Evolutionary conservation across 805 yeast species (phyloP).

Genomic region (Saturnispora dispora): DNA sequence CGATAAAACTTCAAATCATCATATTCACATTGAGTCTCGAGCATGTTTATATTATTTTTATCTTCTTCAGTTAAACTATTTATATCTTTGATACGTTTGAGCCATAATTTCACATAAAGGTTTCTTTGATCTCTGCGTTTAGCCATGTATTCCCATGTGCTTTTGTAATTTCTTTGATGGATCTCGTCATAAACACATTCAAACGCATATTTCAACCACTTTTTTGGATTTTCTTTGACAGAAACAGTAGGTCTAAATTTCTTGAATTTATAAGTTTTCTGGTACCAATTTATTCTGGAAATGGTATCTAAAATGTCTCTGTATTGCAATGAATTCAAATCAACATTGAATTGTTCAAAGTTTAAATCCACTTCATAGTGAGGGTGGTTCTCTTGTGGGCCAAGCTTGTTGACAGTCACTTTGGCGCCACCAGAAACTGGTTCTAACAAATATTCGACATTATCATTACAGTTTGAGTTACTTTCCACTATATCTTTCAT

Average conservation of each 20-base stretch:
- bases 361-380: constrained; percentile 66
- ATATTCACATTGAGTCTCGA: constrained; percentile 54
- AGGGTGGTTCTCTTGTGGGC: constrained; percentile 58
- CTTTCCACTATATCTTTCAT: constrained; percentile 38
- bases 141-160: constrained; percentile 84
- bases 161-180: constrained; percentile 66
- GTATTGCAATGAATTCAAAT: constrained; percentile 78
- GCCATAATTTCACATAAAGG: constrained; percentile 61
- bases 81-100: constrained; percentile 36
- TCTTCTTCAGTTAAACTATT: constrained; percentile 25
- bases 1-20: constrained; percentile 85
- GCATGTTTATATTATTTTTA: constrained; percentile 32
- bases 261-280: constrained; percentile 67
- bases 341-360: constrained; percentile 85
- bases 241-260: constrained; percentile 54
- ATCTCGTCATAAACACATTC: constrained; percentile 68
- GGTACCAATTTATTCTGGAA: constrained; percentile 70
- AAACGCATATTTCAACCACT: constrained; percentile 80
- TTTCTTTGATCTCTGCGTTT: constrained; percentile 65
- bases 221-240: constrained; percentile 53
- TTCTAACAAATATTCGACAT: constrained; percentile 52
- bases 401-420: constrained; percentile 68
- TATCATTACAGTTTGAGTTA: constrained; percentile 13
- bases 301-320: constrained; percentile 72
- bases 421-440: constrained; percentile 90